Evolutionary conservation across 1,284 basidiomycete species (phyloP).

Genomic region (Austroboletus olivaceoglutinosus): DNA sequence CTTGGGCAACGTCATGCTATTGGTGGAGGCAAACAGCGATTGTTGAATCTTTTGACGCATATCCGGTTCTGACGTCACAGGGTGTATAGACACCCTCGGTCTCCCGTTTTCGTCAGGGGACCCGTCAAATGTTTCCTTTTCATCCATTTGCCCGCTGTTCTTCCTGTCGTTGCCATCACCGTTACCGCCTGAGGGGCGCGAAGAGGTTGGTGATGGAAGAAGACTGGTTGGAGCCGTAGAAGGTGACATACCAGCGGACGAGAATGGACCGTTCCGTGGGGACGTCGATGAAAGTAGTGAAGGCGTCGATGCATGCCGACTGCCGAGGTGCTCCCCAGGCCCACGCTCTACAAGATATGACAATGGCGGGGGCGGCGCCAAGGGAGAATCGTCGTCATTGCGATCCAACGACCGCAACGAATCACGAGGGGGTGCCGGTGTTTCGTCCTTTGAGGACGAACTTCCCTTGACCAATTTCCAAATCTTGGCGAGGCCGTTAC

Average conservation of each 20-base stretch:
- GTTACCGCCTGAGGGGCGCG: slow-evolving; percentile 57
- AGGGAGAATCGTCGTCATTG: slow-evolving; percentile 64
- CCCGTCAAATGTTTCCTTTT: slow-evolving; percentile 33
- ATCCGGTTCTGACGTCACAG: slow-evolving; percentile 57
- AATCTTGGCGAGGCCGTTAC: slow-evolving; percentile 78
- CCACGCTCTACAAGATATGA: slow-evolving; percentile 77
- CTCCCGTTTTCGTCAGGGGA: slow-evolving; percentile 35
- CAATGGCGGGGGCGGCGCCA: slow-evolving; percentile 82
- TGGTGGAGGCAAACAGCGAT: slow-evolving; percentile 32
- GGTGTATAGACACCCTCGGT: slow-evolving; percentile 43
- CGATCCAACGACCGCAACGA: slow-evolving; percentile 41
- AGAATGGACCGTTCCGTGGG: slow-evolving; percentile 49
- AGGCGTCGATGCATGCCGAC: slow-evolving; percentile 64
- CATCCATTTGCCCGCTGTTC: slow-evolving; percentile 38
- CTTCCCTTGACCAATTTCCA: slow-evolving; percentile 74
- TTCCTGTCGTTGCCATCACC: slow-evolving; percentile 49
- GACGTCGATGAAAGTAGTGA: slow-evolving; percentile 60
- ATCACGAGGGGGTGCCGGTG: slow-evolving; percentile 10
- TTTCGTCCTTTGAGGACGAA: slow-evolving; percentile 42
- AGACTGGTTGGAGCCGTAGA: slow-evolving; percentile 70
- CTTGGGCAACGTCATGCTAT: slow-evolving; percentile 30
- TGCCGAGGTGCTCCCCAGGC: slow-evolving; percentile 45
- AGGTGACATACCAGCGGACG: slow-evolving; percentile 60
- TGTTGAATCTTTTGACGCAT: slow-evolving; percentile 48
- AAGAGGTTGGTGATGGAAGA: slow-evolving; percentile 70